These are phyloP conservation scores for Stylosanthes scabra DNA, from an alignment of 331 rosid species.

Conservation along the genomic window DNA sequence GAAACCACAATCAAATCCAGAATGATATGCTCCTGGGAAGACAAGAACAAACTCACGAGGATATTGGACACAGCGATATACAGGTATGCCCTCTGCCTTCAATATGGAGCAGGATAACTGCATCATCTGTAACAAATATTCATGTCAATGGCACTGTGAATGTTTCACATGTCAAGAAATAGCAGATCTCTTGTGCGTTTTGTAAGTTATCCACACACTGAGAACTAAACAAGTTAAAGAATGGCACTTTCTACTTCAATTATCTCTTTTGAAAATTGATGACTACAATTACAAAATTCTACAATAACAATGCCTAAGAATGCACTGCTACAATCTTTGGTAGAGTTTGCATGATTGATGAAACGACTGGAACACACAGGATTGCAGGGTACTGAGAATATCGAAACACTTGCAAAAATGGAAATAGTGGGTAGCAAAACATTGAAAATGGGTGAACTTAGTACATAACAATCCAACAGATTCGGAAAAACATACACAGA, in stretches of 20 bases:
- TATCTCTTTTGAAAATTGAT: constrained; percentile 28
- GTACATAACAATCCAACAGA: constrained; percentile 8
- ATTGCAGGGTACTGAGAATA: background rate
- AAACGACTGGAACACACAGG: constrained; percentile 17
- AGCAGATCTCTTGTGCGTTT: background rate
- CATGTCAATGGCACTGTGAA: constrained; percentile 32
- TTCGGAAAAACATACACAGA: constrained; percentile 18
- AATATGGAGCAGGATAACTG: constrained; percentile 64
- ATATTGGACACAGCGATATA: constrained; percentile 77
- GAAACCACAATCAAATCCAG: constrained; percentile 89
- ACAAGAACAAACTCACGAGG: constrained; percentile 80
- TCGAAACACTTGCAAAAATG: constrained; percentile 17
- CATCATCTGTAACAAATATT: constrained; percentile 58
- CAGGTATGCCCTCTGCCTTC: constrained; percentile 73
- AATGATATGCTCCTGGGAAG: constrained; percentile 79
- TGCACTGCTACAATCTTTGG: constrained; percentile 2
- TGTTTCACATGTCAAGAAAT: constrained; percentile 11
- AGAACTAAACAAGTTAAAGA: constrained; percentile 24
- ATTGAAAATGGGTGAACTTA: constrained; percentile 26
- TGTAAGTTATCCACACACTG: constrained; percentile 9
- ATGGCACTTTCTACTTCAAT: constrained; percentile 5
- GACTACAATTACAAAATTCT: background rate
- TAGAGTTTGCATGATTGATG: constrained; percentile 12
- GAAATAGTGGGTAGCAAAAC: background rate
- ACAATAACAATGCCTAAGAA: constrained; percentile 5